Evolutionary conservation across 768 basidiomycete genomes (phyloP).

Genomic region (Mycena crocata): DNA sequence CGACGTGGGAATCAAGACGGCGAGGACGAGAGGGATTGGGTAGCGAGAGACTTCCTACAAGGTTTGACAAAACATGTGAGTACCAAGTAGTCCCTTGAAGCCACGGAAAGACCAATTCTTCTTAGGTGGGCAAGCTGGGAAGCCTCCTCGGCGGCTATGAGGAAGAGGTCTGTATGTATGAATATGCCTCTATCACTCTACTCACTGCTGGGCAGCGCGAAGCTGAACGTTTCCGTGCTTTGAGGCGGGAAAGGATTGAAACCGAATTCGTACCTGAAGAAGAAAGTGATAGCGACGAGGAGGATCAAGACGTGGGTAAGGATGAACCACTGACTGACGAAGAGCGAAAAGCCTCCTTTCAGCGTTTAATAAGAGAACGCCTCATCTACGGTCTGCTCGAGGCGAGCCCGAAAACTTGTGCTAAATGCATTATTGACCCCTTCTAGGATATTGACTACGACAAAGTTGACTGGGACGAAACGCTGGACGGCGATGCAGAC

Average conservation of each 20-base stretch:
- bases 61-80: slow-evolving; percentile 69
- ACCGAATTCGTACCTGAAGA: slow-evolving; percentile 75
- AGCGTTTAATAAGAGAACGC: slow-evolving; percentile 70
- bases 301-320: slow-evolving; percentile 32
- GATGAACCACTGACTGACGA: slow-evolving; percentile 59
- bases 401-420: slow-evolving; percentile 53
- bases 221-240: slow-evolving; percentile 65
- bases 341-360: slow-evolving; percentile 64
- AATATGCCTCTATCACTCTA: not conserved
- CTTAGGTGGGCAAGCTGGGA: slow-evolving; percentile 79
- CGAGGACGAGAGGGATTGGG: slow-evolving; percentile 80
- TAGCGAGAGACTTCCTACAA: slow-evolving; percentile 66
- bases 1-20: slow-evolving; percentile 62
- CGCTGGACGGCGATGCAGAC: slow-evolving; percentile 69
- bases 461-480: slow-evolving; percentile 80
- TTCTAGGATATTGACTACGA: slow-evolving; percentile 77
- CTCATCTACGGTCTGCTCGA: slow-evolving; percentile 84
- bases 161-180: slow-evolving; percentile 58
- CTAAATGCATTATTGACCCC: slow-evolving; percentile 4
- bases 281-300: slow-evolving; percentile 70
- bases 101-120: too few relatives aligned
- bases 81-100: too few relatives aligned
- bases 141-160: slow-evolving; percentile 76
- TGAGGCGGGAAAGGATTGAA: slow-evolving; percentile 56
- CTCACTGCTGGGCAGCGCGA: slow-evolving; percentile 55